Percentiles rank a stretch among this genome's conserved stretches.
Evolutionary conservation across 495 filamentous ascomycete genomes (phyloP).

Genomic region (Aspergillus diversus): DNA sequence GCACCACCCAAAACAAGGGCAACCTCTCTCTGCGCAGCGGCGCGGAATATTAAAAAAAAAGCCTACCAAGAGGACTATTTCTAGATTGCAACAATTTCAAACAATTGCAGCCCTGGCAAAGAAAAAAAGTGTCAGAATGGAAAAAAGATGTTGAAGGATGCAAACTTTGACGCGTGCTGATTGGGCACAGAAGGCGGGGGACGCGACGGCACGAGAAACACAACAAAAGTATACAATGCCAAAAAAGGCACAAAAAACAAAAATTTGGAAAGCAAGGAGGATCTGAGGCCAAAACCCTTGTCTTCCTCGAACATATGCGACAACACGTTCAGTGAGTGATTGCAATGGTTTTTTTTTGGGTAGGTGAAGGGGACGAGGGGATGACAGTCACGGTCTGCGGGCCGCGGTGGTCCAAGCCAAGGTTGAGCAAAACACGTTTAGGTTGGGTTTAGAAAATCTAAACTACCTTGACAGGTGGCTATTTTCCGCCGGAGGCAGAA

Average conservation of each 20-base stretch:
- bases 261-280: background rate
- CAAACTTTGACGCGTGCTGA: slow-evolving; percentile 37
- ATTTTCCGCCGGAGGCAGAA: slow-evolving; percentile 17
- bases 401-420: slow-evolving; percentile 18
- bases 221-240: slow-evolving; percentile 15
- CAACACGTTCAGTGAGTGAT: slow-evolving; percentile 22
- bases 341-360: slow-evolving; percentile 20
- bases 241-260: slow-evolving; percentile 2
- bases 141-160: slow-evolving; percentile 13
- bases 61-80: slow-evolving; percentile 4
- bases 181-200: slow-evolving; percentile 23
- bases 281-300: slow-evolving; percentile 4
- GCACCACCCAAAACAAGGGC: slow-evolving; percentile 30
- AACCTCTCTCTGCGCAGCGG: slow-evolving; percentile 17
- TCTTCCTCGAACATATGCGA: slow-evolving; percentile 18
- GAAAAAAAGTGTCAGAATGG: slow-evolving; percentile 22
- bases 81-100: slow-evolving; percentile 15
- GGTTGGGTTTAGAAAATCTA: slow-evolving; percentile 10
- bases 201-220: slow-evolving; percentile 25
- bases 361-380: slow-evolving; percentile 25
- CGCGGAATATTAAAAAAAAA: slow-evolving; percentile 15
- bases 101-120: slow-evolving; percentile 18
- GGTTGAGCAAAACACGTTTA: slow-evolving; percentile 14
- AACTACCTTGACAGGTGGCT: slow-evolving; percentile 14
- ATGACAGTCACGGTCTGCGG: slow-evolving; percentile 26